phyloP scores from a whole-genome alignment of 148 eudicot genomes.

The Limonium bicolor region DNA sequence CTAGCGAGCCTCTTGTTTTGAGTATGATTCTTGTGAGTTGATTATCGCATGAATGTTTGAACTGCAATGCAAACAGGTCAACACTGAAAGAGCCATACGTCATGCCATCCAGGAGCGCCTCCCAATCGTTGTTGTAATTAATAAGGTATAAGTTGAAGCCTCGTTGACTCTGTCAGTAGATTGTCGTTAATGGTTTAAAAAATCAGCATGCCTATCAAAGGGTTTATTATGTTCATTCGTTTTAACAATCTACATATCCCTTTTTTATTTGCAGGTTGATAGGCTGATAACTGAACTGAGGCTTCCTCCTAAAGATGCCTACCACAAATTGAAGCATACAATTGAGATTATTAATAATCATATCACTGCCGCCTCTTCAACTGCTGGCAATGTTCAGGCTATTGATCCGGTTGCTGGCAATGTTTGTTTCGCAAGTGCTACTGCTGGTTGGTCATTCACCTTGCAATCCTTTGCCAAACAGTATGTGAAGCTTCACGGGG shows the following conservation, averaged over 20 bases:
- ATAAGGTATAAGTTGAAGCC: no score
- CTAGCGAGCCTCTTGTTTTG: background rate
- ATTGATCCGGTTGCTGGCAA: constrained; percentile 89
- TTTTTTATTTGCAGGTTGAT: constrained; percentile 52
- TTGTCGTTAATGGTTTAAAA: background rate
- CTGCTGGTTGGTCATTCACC: constrained; percentile 98
- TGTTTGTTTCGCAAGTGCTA: constrained; percentile 93
- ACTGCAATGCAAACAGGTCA: constrained; percentile 31
- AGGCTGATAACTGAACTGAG: constrained; percentile 90
- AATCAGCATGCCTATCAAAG: background rate
- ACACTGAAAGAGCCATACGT: constrained; percentile 96
- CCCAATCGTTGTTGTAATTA: constrained; percentile 85
- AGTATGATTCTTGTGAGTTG: background rate
- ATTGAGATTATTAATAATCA: constrained; percentile 79
- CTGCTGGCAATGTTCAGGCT: constrained; percentile 71
- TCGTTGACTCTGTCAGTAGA: no score
- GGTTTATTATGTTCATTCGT: background rate
- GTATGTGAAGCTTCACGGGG: constrained; percentile 86
- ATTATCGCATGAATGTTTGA: background rate
- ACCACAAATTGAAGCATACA: constrained; percentile 80
- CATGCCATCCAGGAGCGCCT: constrained; percentile 94
- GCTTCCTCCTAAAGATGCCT: constrained; percentile 96
- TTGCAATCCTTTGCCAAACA: constrained; percentile 92
- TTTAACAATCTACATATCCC: background rate
- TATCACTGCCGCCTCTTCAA: constrained; percentile 71